These are phyloP conservation scores for Colletotrichum coccodes DNA, from an alignment of 2,329 filamentous ascomycete species.

Conservation along the genomic window DNA sequence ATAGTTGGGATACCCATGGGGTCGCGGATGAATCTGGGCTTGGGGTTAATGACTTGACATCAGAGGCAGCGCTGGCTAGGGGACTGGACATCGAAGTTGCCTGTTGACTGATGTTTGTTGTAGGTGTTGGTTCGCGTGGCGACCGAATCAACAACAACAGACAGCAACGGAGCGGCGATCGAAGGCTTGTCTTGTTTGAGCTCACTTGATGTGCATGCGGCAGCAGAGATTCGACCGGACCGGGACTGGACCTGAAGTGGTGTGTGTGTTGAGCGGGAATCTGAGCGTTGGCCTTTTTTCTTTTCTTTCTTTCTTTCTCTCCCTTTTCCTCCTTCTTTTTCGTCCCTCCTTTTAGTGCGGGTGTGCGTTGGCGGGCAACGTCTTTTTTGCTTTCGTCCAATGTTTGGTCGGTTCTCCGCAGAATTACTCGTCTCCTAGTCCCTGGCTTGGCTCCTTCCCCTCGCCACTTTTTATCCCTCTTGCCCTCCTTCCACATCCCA, in stretches of 20 bases:
- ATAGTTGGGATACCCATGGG: not conserved
- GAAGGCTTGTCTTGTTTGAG: not conserved
- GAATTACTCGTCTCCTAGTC: not conserved
- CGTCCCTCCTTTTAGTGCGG: not conserved
- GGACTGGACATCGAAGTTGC: not conserved
- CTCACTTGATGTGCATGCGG: not conserved
- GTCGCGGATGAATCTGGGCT: not conserved
- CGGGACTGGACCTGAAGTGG: not conserved
- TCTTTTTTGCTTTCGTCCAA: conserved; percentile 22
- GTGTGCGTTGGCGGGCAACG: conserved; percentile 22
- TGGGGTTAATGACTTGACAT: not conserved
- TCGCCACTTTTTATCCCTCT: not conserved
- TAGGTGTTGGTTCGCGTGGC: not conserved
- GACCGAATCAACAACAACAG: not conserved
- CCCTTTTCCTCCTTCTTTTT: not conserved
- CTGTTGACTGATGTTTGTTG: not conserved
- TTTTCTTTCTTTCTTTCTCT: not conserved
- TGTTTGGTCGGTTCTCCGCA: not conserved
- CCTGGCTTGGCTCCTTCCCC: not conserved
- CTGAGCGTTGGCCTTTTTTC: not conserved
- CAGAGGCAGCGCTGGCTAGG: not conserved
- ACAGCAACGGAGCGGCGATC: not conserved
- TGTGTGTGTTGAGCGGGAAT: not conserved
- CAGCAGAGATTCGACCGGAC: not conserved
- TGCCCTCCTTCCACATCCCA: not conserved